phyloP scores from a whole-genome alignment of 805 yeast species.

The Ogataea angusta region DNA sequence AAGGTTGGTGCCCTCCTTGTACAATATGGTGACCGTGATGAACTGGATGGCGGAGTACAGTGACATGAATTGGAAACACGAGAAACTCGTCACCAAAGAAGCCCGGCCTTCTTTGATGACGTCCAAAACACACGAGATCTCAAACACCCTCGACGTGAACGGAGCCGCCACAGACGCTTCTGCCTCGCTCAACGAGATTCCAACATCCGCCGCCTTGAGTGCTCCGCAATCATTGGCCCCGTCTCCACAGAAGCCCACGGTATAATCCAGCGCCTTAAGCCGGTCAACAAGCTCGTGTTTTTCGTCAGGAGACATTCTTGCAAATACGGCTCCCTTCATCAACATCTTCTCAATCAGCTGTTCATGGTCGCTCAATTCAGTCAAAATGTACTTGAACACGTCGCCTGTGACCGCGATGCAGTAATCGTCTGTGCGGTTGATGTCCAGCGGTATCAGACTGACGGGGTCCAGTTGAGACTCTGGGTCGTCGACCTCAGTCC shows the following conservation, averaged over 20 bases:
- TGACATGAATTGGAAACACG: conserved; percentile 98
- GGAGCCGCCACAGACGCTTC: conserved; percentile 99
- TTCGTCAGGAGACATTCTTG: conserved; percentile 99
- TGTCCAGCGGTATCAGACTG: conserved; percentile 52
- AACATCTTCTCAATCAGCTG: conserved; percentile 53
- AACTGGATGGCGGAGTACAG: conserved; percentile 96
- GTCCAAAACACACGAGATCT: conserved; percentile 87
- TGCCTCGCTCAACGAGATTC: conserved; percentile 92
- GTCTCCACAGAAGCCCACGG: conserved; percentile 97
- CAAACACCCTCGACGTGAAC: conserved; percentile 85
- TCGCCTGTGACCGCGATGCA: conserved; percentile 91
- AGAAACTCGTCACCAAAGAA: conserved; percentile 88
- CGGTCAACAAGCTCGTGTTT: conserved; percentile 93
- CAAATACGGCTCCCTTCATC: conserved; percentile 74
- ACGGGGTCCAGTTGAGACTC: conserved; percentile 55
- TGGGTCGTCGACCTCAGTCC: conserved; percentile 69
- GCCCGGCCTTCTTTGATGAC: conserved; percentile 95
- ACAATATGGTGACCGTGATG: conserved; percentile 77
- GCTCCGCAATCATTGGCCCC: conserved; percentile 99
- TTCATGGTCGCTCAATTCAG: conserved; percentile 42
- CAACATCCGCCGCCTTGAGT: conserved; percentile 94
- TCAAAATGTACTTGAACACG: conserved; percentile 73
- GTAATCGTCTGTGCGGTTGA: conserved; percentile 40
- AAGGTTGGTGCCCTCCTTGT: conserved; percentile 83
- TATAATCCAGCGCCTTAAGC: conserved; percentile 78